These are phyloP conservation scores for Apiospora kogelbergensis DNA, from an alignment of 2,329 filamentous ascomycete species.

Conservation along the genomic window DNA sequence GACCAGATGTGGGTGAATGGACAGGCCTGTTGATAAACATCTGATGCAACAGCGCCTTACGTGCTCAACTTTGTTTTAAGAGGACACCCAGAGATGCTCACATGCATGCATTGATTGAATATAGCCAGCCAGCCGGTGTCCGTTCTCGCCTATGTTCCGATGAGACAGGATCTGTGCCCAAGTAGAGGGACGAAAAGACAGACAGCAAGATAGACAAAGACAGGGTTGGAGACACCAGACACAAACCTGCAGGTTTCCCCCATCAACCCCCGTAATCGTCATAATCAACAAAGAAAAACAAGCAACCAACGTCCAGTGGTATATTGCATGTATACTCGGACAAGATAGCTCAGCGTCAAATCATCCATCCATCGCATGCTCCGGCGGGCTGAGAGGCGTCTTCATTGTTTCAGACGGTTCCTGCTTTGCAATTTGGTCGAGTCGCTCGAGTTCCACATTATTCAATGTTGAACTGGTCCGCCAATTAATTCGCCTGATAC, in stretches of 20 bases:
- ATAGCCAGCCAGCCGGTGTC: background rate
- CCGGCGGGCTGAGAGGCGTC: background rate
- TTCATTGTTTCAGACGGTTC: slow-evolving; percentile 5
- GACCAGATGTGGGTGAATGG: background rate
- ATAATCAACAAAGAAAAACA: background rate
- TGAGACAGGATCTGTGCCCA: background rate
- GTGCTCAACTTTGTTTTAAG: background rate
- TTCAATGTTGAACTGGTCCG: slow-evolving; percentile 7
- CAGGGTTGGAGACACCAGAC: background rate
- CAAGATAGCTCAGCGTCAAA: background rate
- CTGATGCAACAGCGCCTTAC: background rate
- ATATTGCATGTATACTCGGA: background rate
- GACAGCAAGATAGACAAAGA: background rate
- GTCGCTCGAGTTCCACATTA: slow-evolving; percentile 4
- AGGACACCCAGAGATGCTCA: background rate
- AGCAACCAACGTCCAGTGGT: background rate
- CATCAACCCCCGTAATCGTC: background rate
- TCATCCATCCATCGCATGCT: background rate
- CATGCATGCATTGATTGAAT: no score
- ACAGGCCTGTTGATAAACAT: background rate
- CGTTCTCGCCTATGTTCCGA: background rate
- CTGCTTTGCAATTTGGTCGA: slow-evolving; percentile 7
- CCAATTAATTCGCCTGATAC: slow-evolving; percentile 4
- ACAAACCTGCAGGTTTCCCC: background rate
- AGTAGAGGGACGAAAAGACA: background rate